Base-by-base conservation (phyloP, 768 basidiomycete genomes). In the Rhodotorula kratochvilovae region DNA sequence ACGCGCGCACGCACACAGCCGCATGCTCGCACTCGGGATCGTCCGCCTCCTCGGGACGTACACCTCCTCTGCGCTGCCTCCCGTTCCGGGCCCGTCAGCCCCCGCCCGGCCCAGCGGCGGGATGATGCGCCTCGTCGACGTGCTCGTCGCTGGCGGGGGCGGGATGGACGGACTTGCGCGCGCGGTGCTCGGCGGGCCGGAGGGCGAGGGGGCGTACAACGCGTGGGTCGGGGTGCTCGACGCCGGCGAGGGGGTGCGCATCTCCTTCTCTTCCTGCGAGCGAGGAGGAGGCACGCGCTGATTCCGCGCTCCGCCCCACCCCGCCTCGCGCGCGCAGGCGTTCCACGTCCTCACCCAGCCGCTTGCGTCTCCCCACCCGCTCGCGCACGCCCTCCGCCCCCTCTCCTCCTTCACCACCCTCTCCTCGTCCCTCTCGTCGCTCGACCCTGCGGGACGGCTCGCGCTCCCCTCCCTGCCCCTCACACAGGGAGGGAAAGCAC, bases 11-110 rank as follows among this genome's bases (percentile, higher is more conserved):
- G n/a, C n/a, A n/a, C n/a, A 1, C 60, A 75, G 73, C 10, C 70
- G 71, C 48, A 68, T 75, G 45, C 67, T 75, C 39, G 45, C 74
- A 17, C 60, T 69, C 43, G 74, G 74, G 6, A 50, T 72, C 61
- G 71, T 68, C 36, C 70, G 74, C 33, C 56, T 75, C 51, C 54
- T 75, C 62, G 74, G 74, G 1, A 63, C 74, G 15, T 75, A 75
- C 67, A n/a, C 42, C 29, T 63, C 66, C 33, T 64, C 43, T 23
- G 51, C 51, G 12, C 51, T 53, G 13, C 51, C n/a, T 2, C 27
- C 51, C 51, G 51, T 53, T 1, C 51, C n/a, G 13, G 51, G 51
- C 13, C n/a, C 51, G 13, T 11, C 61, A 46, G 16, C 19, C 61
- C 1, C n/a, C 67, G 16, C 70, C 67, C 15, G 48, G 70, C 29